Percentiles rank a stretch among this genome's conserved stretches.
These are phyloP conservation scores for Trichoderma hamatum DNA, from an alignment of 2,329 filamentous ascomycete species.

Conservation along the genomic window DNA sequence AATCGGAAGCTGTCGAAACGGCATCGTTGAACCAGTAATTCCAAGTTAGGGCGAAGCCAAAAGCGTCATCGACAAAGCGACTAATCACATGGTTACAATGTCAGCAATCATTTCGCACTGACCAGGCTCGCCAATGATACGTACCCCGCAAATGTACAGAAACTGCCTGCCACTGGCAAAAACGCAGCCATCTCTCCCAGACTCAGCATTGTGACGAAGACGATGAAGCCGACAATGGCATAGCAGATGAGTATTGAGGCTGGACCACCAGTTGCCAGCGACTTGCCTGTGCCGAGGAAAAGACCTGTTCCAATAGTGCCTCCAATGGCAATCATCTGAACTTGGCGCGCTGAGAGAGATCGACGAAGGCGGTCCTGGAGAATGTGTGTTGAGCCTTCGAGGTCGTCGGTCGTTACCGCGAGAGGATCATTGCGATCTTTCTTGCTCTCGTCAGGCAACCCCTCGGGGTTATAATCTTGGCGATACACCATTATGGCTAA, in stretches of 20 bases:
- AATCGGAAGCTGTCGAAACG: slow-evolving; percentile 55
- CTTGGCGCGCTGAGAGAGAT: slow-evolving; percentile 61
- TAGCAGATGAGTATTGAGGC: slow-evolving; percentile 62
- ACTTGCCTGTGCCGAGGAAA: slow-evolving; percentile 64
- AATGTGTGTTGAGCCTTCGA: slow-evolving; percentile 28
- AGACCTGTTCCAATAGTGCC: slow-evolving; percentile 64
- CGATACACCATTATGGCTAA: slow-evolving; percentile 7
- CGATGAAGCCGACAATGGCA: slow-evolving; percentile 58
- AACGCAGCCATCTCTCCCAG: slow-evolving; percentile 65
- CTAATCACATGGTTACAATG: slow-evolving; percentile 28
- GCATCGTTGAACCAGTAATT: slow-evolving; percentile 71
- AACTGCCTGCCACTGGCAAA: slow-evolving; percentile 55
- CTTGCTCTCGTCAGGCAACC: slow-evolving; percentile 6
- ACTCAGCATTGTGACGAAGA: slow-evolving; percentile 61
- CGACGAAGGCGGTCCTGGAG: slow-evolving; percentile 54
- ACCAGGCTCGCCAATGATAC: slow-evolving; percentile 32
- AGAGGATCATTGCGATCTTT: slow-evolving; percentile 3
- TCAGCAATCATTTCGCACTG: slow-evolving; percentile 6
- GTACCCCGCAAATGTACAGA: slow-evolving; percentile 52
- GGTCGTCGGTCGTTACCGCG: slow-evolving; percentile 13
- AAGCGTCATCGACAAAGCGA: slow-evolving; percentile 56
- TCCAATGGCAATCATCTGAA: slow-evolving; percentile 68
- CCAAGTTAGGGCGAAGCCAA: slow-evolving; percentile 59
- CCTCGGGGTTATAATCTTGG: slow-evolving; percentile 5
- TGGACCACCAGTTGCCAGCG: slow-evolving; percentile 61